Evolutionary conservation across 176 grass and related monocot genomes (phyloP).

Genomic region (Phragmites australis): DNA sequence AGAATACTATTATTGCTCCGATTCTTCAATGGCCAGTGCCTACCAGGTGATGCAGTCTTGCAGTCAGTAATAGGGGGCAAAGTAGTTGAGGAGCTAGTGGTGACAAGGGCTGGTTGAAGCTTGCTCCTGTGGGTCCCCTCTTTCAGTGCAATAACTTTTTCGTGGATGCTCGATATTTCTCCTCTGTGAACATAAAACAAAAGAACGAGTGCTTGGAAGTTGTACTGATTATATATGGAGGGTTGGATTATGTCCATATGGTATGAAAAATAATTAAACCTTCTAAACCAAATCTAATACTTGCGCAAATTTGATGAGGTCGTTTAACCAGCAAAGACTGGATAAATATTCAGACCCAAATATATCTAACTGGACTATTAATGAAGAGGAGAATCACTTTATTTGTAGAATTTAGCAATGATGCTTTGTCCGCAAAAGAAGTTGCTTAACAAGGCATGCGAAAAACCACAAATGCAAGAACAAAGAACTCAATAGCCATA

Average conservation of each 20-base stretch:
- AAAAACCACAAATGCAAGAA: conserved; percentile 17
- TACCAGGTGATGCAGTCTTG: conserved; percentile 30
- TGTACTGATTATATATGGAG: not conserved
- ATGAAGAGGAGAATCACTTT: not conserved
- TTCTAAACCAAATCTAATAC: not conserved
- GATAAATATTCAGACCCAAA: not conserved
- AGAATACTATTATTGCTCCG: not conserved
- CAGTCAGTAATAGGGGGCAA: conserved; percentile 32
- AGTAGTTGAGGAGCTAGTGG: conserved; percentile 22
- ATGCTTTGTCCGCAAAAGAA: not conserved
- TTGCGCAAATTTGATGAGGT: not conserved
- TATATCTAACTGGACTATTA: not conserved
- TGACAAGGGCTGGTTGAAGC: not conserved
- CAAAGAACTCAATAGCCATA: not conserved
- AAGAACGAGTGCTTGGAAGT: not conserved
- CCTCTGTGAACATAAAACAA: conserved; percentile 51
- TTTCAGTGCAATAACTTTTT: conserved; percentile 54
- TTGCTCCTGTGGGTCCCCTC: conserved; percentile 43
- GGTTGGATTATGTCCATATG: not conserved
- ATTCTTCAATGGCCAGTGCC: conserved; percentile 19
- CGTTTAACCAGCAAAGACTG: not conserved
- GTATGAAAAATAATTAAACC: not conserved
- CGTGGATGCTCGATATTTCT: conserved; percentile 59
- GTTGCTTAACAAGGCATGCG: conserved; percentile 3
- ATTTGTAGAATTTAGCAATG: not conserved